A percentile compares a stretch with the other conserved stretches of the same genome.
Evolutionary conservation across 2,329 filamentous ascomycete genomes (phyloP).

Genomic region (Albifimbria verrucaria): DNA sequence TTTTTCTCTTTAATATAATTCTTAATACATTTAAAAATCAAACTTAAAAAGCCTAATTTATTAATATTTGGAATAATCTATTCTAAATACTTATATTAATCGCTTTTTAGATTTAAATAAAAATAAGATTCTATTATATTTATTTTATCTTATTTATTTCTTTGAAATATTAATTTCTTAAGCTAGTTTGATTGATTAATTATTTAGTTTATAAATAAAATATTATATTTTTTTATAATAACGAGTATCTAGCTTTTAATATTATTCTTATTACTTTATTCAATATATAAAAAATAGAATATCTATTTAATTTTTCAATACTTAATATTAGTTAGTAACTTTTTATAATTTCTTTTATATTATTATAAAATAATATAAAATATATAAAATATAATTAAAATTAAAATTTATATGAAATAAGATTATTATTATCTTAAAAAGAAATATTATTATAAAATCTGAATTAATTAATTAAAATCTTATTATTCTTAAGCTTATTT

Average conservation of each 20-base stretch:
- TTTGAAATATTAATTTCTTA: not conserved
- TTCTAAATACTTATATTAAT: not conserved
- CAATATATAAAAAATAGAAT: not conserved
- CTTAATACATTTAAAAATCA: no score
- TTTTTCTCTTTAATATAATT: not conserved
- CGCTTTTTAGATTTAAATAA: not conserved
- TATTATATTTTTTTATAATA: not conserved
- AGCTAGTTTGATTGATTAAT: not conserved
- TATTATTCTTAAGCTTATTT: no score
- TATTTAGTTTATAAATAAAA: not conserved
- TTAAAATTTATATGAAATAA: not conserved
- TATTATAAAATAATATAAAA: not conserved
- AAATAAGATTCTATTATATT: conserved; percentile 10
- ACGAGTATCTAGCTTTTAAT: not conserved
- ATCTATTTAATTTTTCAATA: conserved; percentile 2
- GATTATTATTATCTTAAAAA: not conserved
- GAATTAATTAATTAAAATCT: not conserved
- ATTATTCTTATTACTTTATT: not conserved
- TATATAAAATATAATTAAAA: not conserved
- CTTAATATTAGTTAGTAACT: not conserved
- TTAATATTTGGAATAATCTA: not conserved
- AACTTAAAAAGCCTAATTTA: no score
- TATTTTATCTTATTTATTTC: not conserved
- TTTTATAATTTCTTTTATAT: not conserved
- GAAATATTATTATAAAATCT: not conserved